These are phyloP conservation scores for Adansonia digitata DNA, from an alignment of 345 rosid species.

Conservation along the genomic window DNA sequence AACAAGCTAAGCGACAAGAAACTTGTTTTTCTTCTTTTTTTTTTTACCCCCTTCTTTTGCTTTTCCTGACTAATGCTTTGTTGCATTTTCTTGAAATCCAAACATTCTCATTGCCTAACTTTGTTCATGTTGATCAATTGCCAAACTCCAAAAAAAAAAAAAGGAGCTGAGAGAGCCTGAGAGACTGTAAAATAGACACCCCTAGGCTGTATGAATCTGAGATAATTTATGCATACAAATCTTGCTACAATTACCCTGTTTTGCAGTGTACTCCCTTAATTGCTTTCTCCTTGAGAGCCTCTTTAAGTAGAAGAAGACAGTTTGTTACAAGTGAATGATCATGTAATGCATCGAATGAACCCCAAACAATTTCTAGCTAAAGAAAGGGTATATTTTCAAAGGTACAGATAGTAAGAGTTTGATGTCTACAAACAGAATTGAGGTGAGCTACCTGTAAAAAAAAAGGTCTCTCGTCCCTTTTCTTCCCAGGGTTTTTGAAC, in stretches of 20 bases:
- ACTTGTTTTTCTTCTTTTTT: not conserved
- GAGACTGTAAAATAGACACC: conserved; percentile 33
- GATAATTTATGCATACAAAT: not conserved
- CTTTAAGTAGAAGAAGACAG: too few relatives aligned
- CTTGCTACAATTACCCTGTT: not conserved
- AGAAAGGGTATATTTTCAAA: not conserved
- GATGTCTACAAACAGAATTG: too few relatives aligned
- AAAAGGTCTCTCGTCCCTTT: too few relatives aligned
- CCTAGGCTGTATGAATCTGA: not conserved
- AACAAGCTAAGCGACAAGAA: conserved; percentile 24
- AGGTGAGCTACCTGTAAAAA: too few relatives aligned
- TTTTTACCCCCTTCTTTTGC: not conserved
- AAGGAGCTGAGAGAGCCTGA: not conserved
- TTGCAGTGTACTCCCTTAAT: not conserved
- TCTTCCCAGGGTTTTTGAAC: not conserved
- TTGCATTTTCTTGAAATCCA: conserved; percentile 6
- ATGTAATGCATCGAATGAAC: not conserved
- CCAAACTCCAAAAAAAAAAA: conserved; percentile 4
- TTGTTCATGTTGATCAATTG: conserved; percentile 11
- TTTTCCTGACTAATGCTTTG: not conserved
- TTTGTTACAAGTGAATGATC: not conserved
- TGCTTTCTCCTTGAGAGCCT: too few relatives aligned
- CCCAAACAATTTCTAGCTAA: not conserved
- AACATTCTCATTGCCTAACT: not conserved
- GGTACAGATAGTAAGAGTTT: too few relatives aligned